These are phyloP conservation scores for Botrytis elliptica DNA, from an alignment of 2,329 filamentous ascomycete species.

Conservation along the genomic window DNA sequence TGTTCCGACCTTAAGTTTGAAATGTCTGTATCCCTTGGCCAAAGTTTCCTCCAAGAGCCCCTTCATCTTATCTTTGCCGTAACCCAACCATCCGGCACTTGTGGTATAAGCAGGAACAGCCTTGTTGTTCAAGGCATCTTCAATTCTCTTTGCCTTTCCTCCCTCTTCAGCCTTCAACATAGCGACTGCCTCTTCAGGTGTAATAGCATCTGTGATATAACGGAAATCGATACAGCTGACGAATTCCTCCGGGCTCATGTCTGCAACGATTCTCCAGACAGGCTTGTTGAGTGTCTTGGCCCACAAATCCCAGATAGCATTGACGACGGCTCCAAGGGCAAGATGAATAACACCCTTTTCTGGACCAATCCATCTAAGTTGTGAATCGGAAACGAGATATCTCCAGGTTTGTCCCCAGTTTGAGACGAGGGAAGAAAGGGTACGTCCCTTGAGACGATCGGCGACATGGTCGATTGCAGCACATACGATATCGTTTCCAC, in stretches of 20 bases:
- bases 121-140: conserved; percentile 68
- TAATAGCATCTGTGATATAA: conserved; percentile 92
- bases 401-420: conserved; percentile 91
- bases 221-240: conserved; percentile 89
- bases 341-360: conserved; percentile 95
- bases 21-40: conserved; percentile 74
- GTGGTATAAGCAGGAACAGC: conserved; percentile 92
- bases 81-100: conserved; percentile 87
- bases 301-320: conserved; percentile 95
- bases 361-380: conserved; percentile 89
- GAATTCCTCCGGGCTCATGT: conserved; percentile 86
- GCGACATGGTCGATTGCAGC: conserved; percentile 76
- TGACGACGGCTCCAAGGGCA: conserved; percentile 83
- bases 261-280: conserved; percentile 84
- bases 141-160: conserved; percentile 67
- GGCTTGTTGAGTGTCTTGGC: conserved; percentile 82
- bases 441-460: conserved; percentile 71
- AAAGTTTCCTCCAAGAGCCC: conserved; percentile 71
- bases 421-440: conserved; percentile 71
- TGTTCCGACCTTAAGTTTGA: conserved; percentile 87
- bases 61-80: conserved; percentile 84
- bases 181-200: conserved; percentile 74
- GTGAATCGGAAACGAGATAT: conserved; percentile 85
- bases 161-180: conserved; percentile 65
- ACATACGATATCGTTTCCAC: conserved; percentile 91